Conservation (phyloP, 306 rosid genomes). For the Vigna angularis region DNA sequence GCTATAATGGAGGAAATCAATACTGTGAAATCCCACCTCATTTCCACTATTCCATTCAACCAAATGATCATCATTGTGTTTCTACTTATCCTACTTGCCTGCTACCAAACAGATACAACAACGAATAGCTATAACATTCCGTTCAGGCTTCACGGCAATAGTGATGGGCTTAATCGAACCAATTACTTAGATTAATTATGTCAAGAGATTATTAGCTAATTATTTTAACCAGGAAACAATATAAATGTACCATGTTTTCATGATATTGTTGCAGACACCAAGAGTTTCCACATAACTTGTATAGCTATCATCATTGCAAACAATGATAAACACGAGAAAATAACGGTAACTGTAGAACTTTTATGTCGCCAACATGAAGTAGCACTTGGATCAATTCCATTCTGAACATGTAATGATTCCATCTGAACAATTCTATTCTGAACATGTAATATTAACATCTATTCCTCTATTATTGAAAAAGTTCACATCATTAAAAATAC, state of each 20-base stretch:
- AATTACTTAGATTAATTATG: not conserved
- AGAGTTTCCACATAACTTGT: not conserved
- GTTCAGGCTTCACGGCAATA: not conserved
- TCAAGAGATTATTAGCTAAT: not conserved
- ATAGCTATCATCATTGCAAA: not conserved
- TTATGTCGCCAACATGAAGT: constrained; percentile 17
- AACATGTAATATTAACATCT: constrained; percentile 36
- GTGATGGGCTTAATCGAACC: not conserved
- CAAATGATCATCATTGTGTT: too few species aligned
- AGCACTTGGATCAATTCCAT: constrained; percentile 28
- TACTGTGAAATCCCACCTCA: too few species aligned
- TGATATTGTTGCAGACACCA: not conserved
- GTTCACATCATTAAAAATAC: constrained; percentile 37
- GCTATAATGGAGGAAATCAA: too few species aligned
- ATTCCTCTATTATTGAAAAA: constrained; percentile 39
- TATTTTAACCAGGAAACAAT: not conserved
- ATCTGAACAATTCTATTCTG: constrained; percentile 22
- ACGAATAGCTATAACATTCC: too few species aligned
- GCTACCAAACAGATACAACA: too few species aligned
- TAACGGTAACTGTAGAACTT: constrained; percentile 5
- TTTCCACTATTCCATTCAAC: too few species aligned
- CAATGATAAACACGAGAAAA: not conserved
- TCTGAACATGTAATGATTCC: not conserved
- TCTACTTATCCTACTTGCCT: too few species aligned
- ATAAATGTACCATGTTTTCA: not conserved